Percentiles rank a stretch among this genome's conserved stretches.
phyloP scores from a whole-genome alignment of 106 monocot species.

The Chionographis japonica region DNA sequence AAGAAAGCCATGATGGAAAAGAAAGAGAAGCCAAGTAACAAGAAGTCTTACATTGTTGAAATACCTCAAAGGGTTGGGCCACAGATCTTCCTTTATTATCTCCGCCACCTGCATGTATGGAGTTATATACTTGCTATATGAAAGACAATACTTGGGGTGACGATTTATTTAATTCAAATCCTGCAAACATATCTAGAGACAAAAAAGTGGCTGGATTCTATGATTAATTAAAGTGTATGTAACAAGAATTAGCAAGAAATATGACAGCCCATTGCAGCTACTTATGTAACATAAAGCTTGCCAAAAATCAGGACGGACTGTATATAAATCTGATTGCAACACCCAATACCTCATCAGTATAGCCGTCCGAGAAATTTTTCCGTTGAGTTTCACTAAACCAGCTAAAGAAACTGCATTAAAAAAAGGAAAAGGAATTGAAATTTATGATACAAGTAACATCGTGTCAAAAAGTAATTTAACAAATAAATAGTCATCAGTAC shows the following conservation, averaged over 20 bases:
- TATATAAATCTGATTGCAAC: neutral
- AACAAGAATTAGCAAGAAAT: neutral
- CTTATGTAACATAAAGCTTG: neutral
- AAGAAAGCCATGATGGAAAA: neutral
- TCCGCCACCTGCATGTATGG: slow-evolving; percentile 46
- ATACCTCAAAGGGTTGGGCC: slow-evolving; percentile 65
- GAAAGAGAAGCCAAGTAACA: neutral
- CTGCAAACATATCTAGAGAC: neutral
- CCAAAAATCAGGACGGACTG: too few species aligned
- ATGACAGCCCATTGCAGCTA: neutral
- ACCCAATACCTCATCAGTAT: slow-evolving; percentile 60
- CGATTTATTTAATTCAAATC: neutral
- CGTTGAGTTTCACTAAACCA: slow-evolving; percentile 69
- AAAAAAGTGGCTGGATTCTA: too few species aligned
- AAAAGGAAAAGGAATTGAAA: neutral
- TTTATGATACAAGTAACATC: neutral
- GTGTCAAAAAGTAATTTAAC: neutral
- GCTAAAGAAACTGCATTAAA: slow-evolving; percentile 62
- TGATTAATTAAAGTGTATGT: neutral
- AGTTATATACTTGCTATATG: neutral
- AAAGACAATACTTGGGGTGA: neutral
- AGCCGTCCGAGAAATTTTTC: slow-evolving; percentile 24
- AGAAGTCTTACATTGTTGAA: slow-evolving; percentile 48
- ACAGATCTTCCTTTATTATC: slow-evolving; percentile 61
- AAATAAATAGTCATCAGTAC: neutral